Evolutionary conservation across 495 filamentous ascomycete genomes (phyloP).

Genomic region (Neurospora cerealis): DNA sequence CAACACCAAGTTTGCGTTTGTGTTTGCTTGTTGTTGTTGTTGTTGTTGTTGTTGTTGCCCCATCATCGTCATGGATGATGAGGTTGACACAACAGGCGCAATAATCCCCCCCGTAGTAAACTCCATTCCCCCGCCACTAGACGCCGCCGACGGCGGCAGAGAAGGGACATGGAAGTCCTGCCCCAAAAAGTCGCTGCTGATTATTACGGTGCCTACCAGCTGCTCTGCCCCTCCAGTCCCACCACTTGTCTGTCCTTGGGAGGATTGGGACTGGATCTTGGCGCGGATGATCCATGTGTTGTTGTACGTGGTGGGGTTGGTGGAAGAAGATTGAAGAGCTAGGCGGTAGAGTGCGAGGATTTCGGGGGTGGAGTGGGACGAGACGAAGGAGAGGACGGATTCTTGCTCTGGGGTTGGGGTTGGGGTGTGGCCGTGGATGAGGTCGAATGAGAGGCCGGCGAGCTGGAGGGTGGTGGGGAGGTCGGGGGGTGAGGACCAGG

Average conservation of each 20-base stretch:
- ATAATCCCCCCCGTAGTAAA: constrained; percentile 59
- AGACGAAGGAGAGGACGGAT: constrained; percentile 63
- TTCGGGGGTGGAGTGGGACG: constrained; percentile 64
- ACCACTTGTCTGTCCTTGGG: no score
- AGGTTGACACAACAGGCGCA: constrained; percentile 65
- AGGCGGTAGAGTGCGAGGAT: constrained; percentile 75
- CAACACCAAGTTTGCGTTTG: constrained; percentile 48
- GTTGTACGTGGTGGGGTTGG: neutral
- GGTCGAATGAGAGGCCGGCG: constrained; percentile 60
- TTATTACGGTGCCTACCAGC: constrained; percentile 72
- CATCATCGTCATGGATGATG: constrained; percentile 25
- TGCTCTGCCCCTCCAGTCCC: constrained; percentile 30
- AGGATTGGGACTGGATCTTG: constrained; percentile 41
- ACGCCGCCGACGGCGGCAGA: constrained; percentile 11
- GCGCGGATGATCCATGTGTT: constrained; percentile 56
- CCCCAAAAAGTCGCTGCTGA: constrained; percentile 57
- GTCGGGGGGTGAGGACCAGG: constrained; percentile 66
- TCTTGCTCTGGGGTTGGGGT: constrained; percentile 18
- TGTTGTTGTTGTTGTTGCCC: constrained; percentile 31
- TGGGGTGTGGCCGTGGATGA: constrained; percentile 60
- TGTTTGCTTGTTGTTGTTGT: no score
- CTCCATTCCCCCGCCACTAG: constrained; percentile 32
- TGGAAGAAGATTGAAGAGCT: constrained; percentile 38
- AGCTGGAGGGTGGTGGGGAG: constrained; percentile 60
- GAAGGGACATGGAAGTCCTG: constrained; percentile 39